A percentile compares a stretch with the other conserved stretches of the same genome.
Conservation (phyloP, 768 basidiomycete species). For the Sporobolomyces phaffii region DNA sequence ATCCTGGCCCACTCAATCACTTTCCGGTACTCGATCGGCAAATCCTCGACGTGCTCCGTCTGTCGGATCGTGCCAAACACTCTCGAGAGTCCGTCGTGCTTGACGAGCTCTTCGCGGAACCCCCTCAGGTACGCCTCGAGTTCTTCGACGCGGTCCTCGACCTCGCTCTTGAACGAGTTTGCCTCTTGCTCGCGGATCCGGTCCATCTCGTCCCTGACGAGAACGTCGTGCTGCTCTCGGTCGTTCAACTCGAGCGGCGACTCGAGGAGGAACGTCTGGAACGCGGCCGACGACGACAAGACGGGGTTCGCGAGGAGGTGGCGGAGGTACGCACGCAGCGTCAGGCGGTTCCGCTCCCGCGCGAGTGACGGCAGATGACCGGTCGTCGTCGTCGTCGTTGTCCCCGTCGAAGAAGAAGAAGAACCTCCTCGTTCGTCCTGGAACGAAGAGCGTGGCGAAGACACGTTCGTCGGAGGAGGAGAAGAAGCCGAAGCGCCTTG, state of each 20-base stretch:
- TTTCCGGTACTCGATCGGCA: slow-evolving; percentile 78
- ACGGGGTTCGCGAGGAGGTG: slow-evolving; percentile 62
- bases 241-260: slow-evolving; percentile 58
- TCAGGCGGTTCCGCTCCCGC: slow-evolving; percentile 90
- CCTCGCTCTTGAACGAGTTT: slow-evolving; percentile 76
- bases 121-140: slow-evolving; percentile 73
- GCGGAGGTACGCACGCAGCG: slow-evolving; percentile 87
- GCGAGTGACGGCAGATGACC: slow-evolving; percentile 46
- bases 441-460: slow-evolving; percentile 16
- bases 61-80: slow-evolving; percentile 83
- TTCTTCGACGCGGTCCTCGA: slow-evolving; percentile 75
- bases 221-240: slow-evolving; percentile 76
- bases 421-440: slow-evolving; percentile 13
- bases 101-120: slow-evolving; percentile 87
- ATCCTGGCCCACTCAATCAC: slow-evolving; percentile 96
- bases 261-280: slow-evolving; percentile 76
- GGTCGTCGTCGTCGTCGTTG: too few species aligned
- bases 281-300: slow-evolving; percentile 77
- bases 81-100: slow-evolving; percentile 68
- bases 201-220: slow-evolving; percentile 80
- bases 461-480: too few species aligned
- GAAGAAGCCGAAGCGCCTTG: slow-evolving; percentile 27
- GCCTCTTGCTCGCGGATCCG: slow-evolving; percentile 76
- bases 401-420: too few species aligned
- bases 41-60: slow-evolving; percentile 65